These are phyloP conservation scores for Trichoderma simmonsii DNA, from an alignment of 2,329 filamentous ascomycete species.

Conservation along the genomic window DNA sequence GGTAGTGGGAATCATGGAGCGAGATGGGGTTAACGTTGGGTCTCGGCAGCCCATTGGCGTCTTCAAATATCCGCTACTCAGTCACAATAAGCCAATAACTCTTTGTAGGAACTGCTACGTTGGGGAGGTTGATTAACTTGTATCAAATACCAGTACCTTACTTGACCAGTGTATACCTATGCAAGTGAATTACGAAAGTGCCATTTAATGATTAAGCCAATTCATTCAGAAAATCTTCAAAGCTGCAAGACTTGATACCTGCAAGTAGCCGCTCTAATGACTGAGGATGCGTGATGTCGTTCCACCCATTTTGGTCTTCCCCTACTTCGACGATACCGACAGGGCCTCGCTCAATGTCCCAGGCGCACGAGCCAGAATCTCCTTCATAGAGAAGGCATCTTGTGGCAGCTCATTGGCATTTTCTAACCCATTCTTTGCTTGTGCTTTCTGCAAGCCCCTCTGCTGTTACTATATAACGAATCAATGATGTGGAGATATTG, in stretches of 20 bases:
- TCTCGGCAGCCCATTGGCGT: not conserved
- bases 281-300: not conserved
- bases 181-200: not conserved
- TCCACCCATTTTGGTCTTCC: not conserved
- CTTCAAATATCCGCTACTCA: not conserved
- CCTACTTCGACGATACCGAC: not conserved
- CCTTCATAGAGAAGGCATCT: not conserved
- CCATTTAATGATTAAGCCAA: not conserved
- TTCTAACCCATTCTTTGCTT: not conserved
- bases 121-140: not conserved
- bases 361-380: not conserved
- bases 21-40: not conserved
- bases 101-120: not conserved
- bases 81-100: not conserved
- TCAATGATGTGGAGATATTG: not conserved
- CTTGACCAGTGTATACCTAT: not conserved
- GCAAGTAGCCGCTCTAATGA: not conserved
- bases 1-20: not conserved
- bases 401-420: not conserved
- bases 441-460: not conserved
- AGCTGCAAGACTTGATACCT: not conserved
- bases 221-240: not conserved
- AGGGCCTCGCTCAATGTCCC: not conserved
- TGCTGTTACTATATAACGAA: not conserved
- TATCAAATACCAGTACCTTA: not conserved